phyloP scores from a whole-genome alignment of 2,329 filamentous ascomycete genomes.

The Ophiosphaerella narmari region DNA sequence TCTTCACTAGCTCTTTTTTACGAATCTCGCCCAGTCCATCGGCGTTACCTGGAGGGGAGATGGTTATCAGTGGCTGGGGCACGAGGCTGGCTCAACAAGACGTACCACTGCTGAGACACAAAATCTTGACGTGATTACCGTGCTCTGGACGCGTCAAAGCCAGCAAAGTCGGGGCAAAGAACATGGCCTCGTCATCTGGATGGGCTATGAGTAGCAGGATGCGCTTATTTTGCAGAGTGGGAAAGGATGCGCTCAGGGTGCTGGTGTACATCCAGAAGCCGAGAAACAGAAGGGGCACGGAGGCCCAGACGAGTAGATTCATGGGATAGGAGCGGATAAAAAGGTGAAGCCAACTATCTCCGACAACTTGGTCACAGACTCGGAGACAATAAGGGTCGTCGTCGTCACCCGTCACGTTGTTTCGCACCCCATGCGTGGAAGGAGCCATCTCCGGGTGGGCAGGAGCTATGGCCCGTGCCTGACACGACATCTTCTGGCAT shows the following conservation, averaged over 20 bases:
- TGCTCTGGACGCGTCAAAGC: conserved; percentile 78
- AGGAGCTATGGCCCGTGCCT: conserved; percentile 16
- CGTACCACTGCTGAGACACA: conserved; percentile 85
- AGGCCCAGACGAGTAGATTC: conserved; percentile 48
- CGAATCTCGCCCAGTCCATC: conserved; percentile 84
- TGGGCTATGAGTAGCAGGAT: conserved; percentile 94
- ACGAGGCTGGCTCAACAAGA: background rate
- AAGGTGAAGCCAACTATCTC: no score
- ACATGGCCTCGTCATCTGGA: conserved; percentile 99
- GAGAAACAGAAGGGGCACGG: conserved; percentile 49
- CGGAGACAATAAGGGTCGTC: no score
- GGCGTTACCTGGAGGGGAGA: conserved; percentile 66
- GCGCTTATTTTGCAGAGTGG: conserved; percentile 76
- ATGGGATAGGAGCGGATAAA: conserved; percentile 29
- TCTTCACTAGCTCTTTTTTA: conserved; percentile 81
- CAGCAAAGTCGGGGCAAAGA: conserved; percentile 88
- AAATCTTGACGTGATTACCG: conserved; percentile 90
- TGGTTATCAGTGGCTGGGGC: conserved; percentile 9
- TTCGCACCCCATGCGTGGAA: background rate
- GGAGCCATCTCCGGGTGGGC: conserved; percentile 4
- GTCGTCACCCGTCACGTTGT: background rate
- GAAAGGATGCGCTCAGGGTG: conserved; percentile 58
- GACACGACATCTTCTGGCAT: background rate
- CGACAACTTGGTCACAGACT: no score
- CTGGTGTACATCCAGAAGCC: conserved; percentile 55